These are phyloP conservation scores for Cutaneotrichosporon mucoides DNA, from an alignment of 1,284 basidiomycete genomes.

Conservation along the genomic window DNA sequence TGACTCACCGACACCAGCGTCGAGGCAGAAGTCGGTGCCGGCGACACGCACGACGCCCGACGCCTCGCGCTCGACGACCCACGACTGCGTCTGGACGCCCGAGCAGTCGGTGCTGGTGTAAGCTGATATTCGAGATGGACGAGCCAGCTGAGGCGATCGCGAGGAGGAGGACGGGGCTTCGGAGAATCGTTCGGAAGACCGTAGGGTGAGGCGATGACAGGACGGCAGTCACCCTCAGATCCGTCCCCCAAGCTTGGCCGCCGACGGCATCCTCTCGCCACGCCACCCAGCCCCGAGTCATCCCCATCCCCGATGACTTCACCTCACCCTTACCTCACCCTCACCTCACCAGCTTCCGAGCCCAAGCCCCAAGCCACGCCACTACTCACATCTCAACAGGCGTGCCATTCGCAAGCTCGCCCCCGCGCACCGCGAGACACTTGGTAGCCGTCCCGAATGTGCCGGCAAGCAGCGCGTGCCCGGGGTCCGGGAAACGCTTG, in stretches of 20 bases:
- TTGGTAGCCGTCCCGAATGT: slow-evolving; percentile 25
- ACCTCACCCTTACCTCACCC: too few relatives aligned
- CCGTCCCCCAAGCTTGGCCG: too few relatives aligned
- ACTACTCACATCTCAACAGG: slow-evolving; percentile 12
- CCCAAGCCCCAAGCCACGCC: too few relatives aligned
- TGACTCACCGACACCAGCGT: slow-evolving; percentile 21
- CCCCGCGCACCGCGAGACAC: slow-evolving; percentile 28
- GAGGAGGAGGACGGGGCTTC: too few relatives aligned
- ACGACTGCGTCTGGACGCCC: slow-evolving; percentile 28
- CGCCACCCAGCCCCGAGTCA: too few relatives aligned
- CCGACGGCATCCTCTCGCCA: too few relatives aligned
- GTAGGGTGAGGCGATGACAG: too few relatives aligned
- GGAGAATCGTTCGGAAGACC: too few relatives aligned
- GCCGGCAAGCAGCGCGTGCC: slow-evolving; percentile 29
- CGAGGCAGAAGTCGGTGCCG: slow-evolving; percentile 34
- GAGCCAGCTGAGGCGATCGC: too few relatives aligned
- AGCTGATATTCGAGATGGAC: neutral
- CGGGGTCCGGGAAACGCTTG: slow-evolving; percentile 12
- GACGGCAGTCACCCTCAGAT: too few relatives aligned
- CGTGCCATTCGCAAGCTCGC: slow-evolving; percentile 18
- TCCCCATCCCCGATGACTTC: too few relatives aligned
- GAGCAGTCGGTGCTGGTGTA: slow-evolving; percentile 28
- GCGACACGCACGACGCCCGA: slow-evolving; percentile 26
- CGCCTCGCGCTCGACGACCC: slow-evolving; percentile 18
- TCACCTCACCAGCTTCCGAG: too few relatives aligned